Base-by-base conservation (phyloP, 2,329 filamentous ascomycete species). In the Trichoderma sp. region DNA sequence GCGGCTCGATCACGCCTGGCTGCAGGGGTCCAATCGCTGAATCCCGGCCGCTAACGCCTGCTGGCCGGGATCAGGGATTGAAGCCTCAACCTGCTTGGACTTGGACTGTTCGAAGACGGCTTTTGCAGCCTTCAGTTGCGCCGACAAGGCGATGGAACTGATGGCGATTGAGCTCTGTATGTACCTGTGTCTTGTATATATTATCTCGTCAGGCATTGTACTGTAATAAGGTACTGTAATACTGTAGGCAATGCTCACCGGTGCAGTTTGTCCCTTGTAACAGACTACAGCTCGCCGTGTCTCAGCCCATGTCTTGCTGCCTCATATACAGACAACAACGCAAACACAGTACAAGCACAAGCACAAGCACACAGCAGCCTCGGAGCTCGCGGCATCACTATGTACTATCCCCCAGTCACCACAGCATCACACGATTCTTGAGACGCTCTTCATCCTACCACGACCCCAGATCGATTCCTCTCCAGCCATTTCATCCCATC, bases 21-120 rank as follows among this genome's bases (percentile, higher is more conserved):
- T 67, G 67, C 76, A 77, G 69, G 76, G 75, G 70, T 73, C 69
- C 73, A 73, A 75, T 77, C 74, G 75, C 74, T 70, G 68, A 69
- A 65, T 69, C 69, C 70, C 70, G 65, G 63, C 65, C 64, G 55
- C 62, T 67, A 67, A 63, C 45, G 52, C 54, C 3, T 24, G 45
- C 65, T 47, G 24, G 28, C 54, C 17, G 24, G 57, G 34, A 58
- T 58, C 55, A 58, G 56, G 43, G 56, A 48, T 59, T 26, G 28
- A 59, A 48, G 47, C 60, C 60, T 55, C 41, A 54, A 26, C 54
- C 47, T 45, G 43, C 26, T 48, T 2, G 45, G 19, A 3, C 45
- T 48, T 48, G 45, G 19, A 3, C 45, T 48, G 26, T 21, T 14
- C 34, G 21, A 24, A 24, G 21, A 39, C 45, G 17, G n/a, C 45